Evolutionary conservation across 2,329 filamentous ascomycete species (phyloP).

Genomic region (Malbranchea zuffiana): DNA sequence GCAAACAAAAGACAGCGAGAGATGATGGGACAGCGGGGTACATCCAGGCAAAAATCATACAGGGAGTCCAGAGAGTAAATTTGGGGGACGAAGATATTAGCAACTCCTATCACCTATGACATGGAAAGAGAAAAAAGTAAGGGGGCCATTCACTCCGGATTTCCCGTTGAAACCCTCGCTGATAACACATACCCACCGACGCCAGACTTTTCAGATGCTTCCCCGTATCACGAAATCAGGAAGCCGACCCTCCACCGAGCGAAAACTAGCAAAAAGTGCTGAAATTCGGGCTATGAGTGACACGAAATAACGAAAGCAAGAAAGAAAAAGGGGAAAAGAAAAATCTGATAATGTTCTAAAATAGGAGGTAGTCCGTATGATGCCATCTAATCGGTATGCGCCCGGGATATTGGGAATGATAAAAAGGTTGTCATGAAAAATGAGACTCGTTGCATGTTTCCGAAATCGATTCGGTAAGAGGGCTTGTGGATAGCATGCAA

Average conservation of each 20-base stretch:
- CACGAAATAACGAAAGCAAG: background rate
- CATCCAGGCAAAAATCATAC: no score
- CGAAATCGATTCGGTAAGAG: background rate
- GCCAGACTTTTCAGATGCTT: background rate
- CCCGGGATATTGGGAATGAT: background rate
- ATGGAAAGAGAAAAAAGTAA: no score
- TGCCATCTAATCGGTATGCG: slow-evolving; percentile 9
- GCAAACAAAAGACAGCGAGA: no score
- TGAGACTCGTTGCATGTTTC: slow-evolving; percentile 6
- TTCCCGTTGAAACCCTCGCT: background rate
- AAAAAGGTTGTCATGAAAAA: slow-evolving; percentile 1
- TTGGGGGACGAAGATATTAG: no score
- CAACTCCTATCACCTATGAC: no score
- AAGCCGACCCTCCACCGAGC: no score
- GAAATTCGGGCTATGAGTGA: no score
- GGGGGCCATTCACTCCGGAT: background rate
- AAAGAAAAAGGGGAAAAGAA: background rate
- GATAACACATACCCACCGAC: background rate
- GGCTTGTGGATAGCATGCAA: background rate
- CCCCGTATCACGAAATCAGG: background rate
- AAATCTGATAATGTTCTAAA: background rate
- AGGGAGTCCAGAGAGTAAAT: no score
- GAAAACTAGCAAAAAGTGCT: no score
- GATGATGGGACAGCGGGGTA: no score
- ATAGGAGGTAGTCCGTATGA: slow-evolving; percentile 1